These are phyloP conservation scores for Daldinia loculata DNA, from an alignment of 495 filamentous ascomycete genomes.

Conservation along the genomic window DNA sequence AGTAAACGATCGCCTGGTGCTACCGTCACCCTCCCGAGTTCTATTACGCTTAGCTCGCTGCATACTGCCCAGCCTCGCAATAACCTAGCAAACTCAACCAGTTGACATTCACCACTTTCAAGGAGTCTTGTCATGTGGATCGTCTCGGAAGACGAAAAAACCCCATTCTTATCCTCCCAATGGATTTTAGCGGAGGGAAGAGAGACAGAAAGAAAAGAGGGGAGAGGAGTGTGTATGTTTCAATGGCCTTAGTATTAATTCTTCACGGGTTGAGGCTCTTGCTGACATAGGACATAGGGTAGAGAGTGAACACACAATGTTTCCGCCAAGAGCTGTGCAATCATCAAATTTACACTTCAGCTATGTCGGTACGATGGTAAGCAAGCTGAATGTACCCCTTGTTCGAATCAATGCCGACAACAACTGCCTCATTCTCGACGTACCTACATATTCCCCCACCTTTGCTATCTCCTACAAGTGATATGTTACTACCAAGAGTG, in stretches of 20 bases:
- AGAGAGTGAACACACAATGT: background rate
- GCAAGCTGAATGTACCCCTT: background rate
- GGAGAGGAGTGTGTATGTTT: background rate
- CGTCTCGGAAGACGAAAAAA: slow-evolving; percentile 9
- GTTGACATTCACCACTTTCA: slow-evolving; percentile 38
- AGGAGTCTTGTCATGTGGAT: slow-evolving; percentile 25
- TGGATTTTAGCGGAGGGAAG: background rate
- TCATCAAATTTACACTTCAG: background rate
- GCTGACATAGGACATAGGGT: background rate
- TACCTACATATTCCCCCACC: slow-evolving; percentile 11
- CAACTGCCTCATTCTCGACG: background rate
- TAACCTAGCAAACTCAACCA: background rate
- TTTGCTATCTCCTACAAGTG: background rate
- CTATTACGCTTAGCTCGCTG: slow-evolving; percentile 34
- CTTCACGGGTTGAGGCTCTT: background rate
- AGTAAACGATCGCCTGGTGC: slow-evolving; percentile 13
- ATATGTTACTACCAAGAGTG: background rate
- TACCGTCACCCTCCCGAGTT: slow-evolving; percentile 18
- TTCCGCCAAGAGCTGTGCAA: background rate
- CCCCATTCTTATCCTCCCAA: slow-evolving; percentile 33
- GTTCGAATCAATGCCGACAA: background rate
- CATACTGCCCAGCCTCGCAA: slow-evolving; percentile 26
- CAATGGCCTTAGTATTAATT: background rate
- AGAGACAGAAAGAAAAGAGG: slow-evolving; percentile 11
- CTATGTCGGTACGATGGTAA: background rate